phyloP scores from a whole-genome alignment of 148 eudicot genomes.

The Diospyros kaki region DNA sequence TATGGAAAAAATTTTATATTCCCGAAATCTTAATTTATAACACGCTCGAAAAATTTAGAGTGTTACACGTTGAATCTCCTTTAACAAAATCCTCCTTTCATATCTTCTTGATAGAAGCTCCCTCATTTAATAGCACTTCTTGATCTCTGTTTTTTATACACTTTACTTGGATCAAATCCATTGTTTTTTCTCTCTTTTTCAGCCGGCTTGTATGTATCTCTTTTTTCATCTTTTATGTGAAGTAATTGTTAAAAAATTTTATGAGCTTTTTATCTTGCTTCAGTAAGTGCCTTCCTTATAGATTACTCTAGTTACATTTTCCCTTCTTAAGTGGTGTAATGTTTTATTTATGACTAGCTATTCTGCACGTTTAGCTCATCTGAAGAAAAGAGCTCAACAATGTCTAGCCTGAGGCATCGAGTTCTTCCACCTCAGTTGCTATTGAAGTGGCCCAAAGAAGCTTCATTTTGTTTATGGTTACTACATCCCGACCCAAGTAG shows the following conservation, averaged over 20 bases:
- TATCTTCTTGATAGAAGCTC: no score
- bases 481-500: slow-evolving; percentile 86
- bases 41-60: no score
- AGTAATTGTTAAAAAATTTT: not conserved
- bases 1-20: no score
- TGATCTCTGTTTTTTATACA: no score
- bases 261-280: no score
- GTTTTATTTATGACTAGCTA: slow-evolving; percentile 45
- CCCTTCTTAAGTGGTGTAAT: slow-evolving; percentile 11
- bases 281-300: no score
- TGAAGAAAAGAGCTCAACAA: slow-evolving; percentile 81
- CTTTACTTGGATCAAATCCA: not conserved
- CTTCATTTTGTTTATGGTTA: slow-evolving; percentile 95
- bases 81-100: no score
- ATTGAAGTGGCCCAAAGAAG: slow-evolving; percentile 97
- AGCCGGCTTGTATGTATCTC: not conserved
- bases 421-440: slow-evolving; percentile 92
- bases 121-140: no score
- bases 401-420: slow-evolving; percentile 89
- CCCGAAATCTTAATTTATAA: no score
- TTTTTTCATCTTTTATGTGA: not conserved
- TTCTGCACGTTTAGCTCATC: slow-evolving; percentile 72
- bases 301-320: not conserved
- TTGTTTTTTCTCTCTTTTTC: not conserved
- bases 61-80: no score